Evolutionary conservation across 73 alveolate genomes (phyloP).

Genomic region (Effrenium voratum): DNA sequence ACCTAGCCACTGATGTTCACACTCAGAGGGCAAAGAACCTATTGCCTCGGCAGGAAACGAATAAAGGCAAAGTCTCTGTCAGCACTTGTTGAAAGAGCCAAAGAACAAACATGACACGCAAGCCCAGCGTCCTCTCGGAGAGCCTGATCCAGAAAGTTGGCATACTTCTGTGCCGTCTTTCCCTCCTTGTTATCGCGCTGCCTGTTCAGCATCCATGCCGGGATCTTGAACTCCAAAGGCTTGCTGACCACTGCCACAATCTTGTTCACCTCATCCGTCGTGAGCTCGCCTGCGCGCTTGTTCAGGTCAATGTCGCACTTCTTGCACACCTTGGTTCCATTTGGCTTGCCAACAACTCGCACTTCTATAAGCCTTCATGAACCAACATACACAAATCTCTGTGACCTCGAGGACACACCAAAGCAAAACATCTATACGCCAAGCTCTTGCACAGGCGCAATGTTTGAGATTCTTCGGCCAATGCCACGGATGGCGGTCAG

Average conservation of each 20-base stretch:
- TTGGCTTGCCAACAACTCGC: not conserved
- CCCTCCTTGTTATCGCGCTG: slow-evolving; percentile 97
- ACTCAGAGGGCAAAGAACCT: too few species aligned
- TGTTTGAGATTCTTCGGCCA: slow-evolving; percentile 99
- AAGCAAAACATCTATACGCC: slow-evolving; percentile 13
- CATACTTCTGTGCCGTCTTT: slow-evolving; percentile 90
- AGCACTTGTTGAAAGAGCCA: too few species aligned
- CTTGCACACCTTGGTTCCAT: slow-evolving; percentile 64
- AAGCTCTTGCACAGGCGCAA: slow-evolving; percentile 96
- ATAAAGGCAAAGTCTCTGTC: too few species aligned
- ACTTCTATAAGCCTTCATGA: not conserved
- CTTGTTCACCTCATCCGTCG: slow-evolving; percentile 99
- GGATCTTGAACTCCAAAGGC: slow-evolving; percentile 99
- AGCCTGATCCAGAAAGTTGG: slow-evolving; percentile 93
- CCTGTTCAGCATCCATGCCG: slow-evolving; percentile 99
- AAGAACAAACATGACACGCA: too few species aligned
- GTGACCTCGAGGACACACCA: not conserved
- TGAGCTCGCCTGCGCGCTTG: slow-evolving; percentile 96
- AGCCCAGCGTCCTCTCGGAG: slow-evolving; percentile 84
- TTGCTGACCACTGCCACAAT: slow-evolving; percentile 98
- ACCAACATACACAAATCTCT: not conserved
- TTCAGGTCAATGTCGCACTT: slow-evolving; percentile 95
- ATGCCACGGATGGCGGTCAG: slow-evolving; percentile 99
- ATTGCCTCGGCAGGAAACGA: too few species aligned
- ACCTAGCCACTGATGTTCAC: too few species aligned